Conservation (phyloP, 257 asterid species). For the Verbascum thapsus region DNA sequence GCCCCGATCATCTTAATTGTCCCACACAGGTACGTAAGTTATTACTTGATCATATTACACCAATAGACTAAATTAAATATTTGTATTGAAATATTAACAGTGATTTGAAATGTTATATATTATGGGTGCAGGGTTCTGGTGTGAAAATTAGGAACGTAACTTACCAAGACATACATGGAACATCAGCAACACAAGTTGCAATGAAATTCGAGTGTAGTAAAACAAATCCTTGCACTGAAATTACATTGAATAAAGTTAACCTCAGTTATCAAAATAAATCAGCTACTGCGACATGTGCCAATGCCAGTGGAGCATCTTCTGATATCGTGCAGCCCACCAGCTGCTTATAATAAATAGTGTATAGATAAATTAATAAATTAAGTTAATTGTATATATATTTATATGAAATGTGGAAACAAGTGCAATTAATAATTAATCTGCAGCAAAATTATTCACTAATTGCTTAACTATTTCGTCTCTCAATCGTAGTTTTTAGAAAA, state of each 20-base stretch:
- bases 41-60: no score
- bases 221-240: slow-evolving; percentile 25
- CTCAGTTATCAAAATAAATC: slow-evolving; percentile 12
- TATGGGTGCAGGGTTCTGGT: slow-evolving; percentile 39
- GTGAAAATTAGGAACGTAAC: slow-evolving; percentile 37
- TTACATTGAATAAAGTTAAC: slow-evolving; percentile 23
- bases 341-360: slow-evolving; percentile 11
- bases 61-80: no score
- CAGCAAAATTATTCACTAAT: no score
- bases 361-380: no score
- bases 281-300: slow-evolving; percentile 21
- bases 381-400: no score
- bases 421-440: no score
- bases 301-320: slow-evolving; percentile 22
- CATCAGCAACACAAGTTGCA: slow-evolving; percentile 32
- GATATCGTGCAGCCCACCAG: slow-evolving; percentile 24
- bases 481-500: no score
- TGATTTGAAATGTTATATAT: no score
- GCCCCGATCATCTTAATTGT: slow-evolving; percentile 48
- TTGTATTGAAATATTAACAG: no score
- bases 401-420: no score
- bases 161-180: slow-evolving; percentile 29
- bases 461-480: no score
- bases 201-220: slow-evolving; percentile 30
- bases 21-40: slow-evolving; percentile 41